These are phyloP conservation scores for Hypsizygus marmoreus DNA, from an alignment of 768 basidiomycete genomes.

Conservation along the genomic window DNA sequence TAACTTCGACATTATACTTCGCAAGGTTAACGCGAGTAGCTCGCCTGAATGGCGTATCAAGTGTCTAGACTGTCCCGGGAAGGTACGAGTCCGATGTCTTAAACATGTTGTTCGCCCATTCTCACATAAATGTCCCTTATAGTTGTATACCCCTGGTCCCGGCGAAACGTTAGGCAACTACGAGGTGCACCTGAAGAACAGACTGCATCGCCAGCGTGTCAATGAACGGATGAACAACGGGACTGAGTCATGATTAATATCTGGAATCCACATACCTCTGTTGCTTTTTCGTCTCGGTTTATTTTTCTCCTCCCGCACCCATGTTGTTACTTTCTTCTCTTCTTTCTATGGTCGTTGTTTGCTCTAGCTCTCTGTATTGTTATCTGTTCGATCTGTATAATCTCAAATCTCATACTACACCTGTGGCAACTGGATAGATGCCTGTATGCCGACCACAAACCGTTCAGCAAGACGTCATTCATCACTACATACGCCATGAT, in stretches of 20 bases:
- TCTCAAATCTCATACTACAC: conserved; percentile 4
- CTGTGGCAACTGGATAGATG: too few relatives aligned
- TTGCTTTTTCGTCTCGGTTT: conserved; percentile 7
- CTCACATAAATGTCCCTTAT: not conserved
- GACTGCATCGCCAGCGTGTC: conserved; percentile 76
- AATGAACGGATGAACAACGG: conserved; percentile 50
- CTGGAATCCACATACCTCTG: conserved; percentile 13
- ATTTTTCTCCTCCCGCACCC: not conserved
- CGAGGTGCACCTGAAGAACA: conserved; percentile 89
- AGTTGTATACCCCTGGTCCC: conserved; percentile 92
- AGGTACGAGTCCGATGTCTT: conserved; percentile 49
- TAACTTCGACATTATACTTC: conserved; percentile 74
- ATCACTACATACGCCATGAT: too few relatives aligned
- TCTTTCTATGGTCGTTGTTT: conserved; percentile 15
- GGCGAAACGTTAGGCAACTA: conserved; percentile 87
- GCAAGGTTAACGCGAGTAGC: conserved; percentile 55
- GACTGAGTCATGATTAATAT: conserved; percentile 19
- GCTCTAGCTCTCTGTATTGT: conserved; percentile 33
- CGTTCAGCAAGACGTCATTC: too few relatives aligned
- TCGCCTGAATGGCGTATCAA: conserved; percentile 87
- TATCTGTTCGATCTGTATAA: conserved; percentile 33
- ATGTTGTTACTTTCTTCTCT: conserved; percentile 10
- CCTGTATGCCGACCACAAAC: too few relatives aligned
- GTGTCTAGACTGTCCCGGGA: conserved; percentile 91
- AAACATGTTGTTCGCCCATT: not conserved